Base-by-base conservation (phyloP, 2,329 filamentous ascomycete genomes). In the Trichoderma simmonsii region DNA sequence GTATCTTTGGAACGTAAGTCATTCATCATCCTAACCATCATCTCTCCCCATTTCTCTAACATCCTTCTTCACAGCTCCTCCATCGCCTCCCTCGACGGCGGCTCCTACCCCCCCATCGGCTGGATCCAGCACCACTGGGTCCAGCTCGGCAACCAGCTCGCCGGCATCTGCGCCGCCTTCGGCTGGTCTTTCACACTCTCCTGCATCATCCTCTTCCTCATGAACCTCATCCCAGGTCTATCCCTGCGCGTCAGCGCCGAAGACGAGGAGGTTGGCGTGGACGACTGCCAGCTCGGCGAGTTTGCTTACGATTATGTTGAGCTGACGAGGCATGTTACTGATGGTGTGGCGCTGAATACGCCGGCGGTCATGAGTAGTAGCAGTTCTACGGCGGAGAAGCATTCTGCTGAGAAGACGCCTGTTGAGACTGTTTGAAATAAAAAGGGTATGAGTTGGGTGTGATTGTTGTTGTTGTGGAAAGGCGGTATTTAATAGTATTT, bases 241-340 rank as follows among this genome's bases (percentile, higher is more conserved):
- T 89, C 90, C 76, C 88, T 93, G 64, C 90, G 91, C 70, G 91
- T 90, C 72, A 84, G 85, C 15, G 84, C 89, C 75, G 90, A 91
- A 76, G 90, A 91, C 66, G 91, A 93, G 82, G 86, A 93, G 68
- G 84, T 91, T 28, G 91, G 91, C 65, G 83, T 90, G 34, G 92
- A 94, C 77, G 92, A 94, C 77, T 88, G 89, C 79, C 90, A 94
- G 83, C 90, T 94, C 66, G 92, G 92, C 81, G 92, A 95, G 83
- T 94, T 94, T 78, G 92, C 92, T 32, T 94, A 94, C 84, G 92
- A 94, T 80, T 94, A 94, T 80, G 92, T 94, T 76, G 92, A 94
- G 87, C 79, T 89, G 62, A 85, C 85, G 54, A 85, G 87, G 70
- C 91, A 95, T 76, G 89, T 94, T 70, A 83, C 81, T 73, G 85